Evolutionary conservation across 176 grass and related monocot species (phyloP), one percentile per base, ranked within the genome.

Genomic region (Eragrostis curvula): DNA sequence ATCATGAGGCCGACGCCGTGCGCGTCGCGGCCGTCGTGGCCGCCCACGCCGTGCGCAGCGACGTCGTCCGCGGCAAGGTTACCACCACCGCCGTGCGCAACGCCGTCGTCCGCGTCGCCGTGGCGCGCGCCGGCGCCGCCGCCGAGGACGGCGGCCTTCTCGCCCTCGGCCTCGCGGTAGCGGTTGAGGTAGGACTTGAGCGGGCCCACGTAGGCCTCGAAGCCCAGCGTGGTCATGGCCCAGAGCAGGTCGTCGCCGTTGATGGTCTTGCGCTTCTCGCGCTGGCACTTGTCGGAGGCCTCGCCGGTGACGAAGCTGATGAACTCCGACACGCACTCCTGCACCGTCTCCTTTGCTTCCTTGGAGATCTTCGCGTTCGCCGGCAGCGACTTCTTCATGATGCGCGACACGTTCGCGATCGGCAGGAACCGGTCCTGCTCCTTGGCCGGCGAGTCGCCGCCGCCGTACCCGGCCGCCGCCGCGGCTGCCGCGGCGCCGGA

Each of bases 271-370:
- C 87, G 81, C 91, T 97, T 97, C 94, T 97, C 94, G 12, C 89
- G 85, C 89, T 97, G 94, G 86, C 94, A 97, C 87, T 97, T 97
- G 71, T 97, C 94, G 67, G 94, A 97, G 83, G 94, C 94, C 85
- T 97, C 94, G 1, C 94, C 94, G 13, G 94, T 97, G 61, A 97
- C 89, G 75, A 97, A 97, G 87, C 87, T 90, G 87, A 97, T 97
- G 82, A 97, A 97, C 87, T 94, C 94, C 9, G 94, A 97, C 29
- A 97, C 94, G 85, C 94, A 97, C 89, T 97, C 94, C 89, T 97
- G 91, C 82, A 97, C 92, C 58, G 94, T 97, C 85, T 97, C 94
- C 81, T 94, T 97, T 6, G 89, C 87, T 48, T 97, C 94, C 85
- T 97, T 97, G 60, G 87, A 90, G 85, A 97, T 94, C 88, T 97